Percentiles rank a stretch among this genome's conserved stretches.
These are phyloP conservation scores for Talaromyces sp. DNA, from an alignment of 2,329 filamentous ascomycete genomes.

Conservation along the genomic window DNA sequence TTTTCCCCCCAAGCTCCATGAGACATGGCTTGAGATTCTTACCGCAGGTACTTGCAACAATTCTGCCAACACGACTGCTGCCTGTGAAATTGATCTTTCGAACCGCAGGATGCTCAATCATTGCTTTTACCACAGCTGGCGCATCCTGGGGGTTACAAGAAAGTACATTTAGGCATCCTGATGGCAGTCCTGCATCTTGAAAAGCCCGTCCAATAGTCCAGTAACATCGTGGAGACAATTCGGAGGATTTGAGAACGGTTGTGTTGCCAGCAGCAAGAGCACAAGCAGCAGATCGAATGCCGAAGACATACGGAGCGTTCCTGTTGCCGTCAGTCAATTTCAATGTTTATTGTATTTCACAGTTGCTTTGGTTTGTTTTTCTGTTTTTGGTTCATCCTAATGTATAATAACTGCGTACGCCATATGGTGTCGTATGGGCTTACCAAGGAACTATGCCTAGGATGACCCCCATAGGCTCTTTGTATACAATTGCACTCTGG, in stretches of 20 bases:
- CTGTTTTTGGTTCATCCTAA: too few relatives aligned
- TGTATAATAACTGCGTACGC: too few relatives aligned
- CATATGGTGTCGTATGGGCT: neutral
- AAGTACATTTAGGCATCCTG: constrained; percentile 38
- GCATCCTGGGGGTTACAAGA: constrained; percentile 27
- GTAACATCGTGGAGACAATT: constrained; percentile 58
- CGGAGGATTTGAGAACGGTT: constrained; percentile 64
- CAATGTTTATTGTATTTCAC: too few relatives aligned
- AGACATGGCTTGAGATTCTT: constrained; percentile 41
- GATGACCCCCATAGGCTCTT: constrained; percentile 72
- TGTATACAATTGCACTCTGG: constrained; percentile 59
- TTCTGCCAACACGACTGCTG: constrained; percentile 36
- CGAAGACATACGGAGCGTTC: constrained; percentile 51
- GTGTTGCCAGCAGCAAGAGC: constrained; percentile 69
- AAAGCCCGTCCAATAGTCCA: constrained; percentile 44
- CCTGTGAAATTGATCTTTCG: constrained; percentile 44
- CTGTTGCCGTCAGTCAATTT: constrained; percentile 19
- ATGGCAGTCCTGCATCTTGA: constrained; percentile 38
- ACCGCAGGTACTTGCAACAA: constrained; percentile 33
- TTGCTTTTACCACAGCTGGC: constrained; percentile 25
- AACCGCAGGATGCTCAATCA: constrained; percentile 35
- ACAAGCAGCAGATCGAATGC: constrained; percentile 47
- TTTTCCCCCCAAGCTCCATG: constrained; percentile 48
- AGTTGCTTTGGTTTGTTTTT: too few relatives aligned
- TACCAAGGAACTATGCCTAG: constrained; percentile 76